Evolutionary conservation across 345 rosid genomes (phyloP).

Genomic region (Eucalyptus marginata): DNA sequence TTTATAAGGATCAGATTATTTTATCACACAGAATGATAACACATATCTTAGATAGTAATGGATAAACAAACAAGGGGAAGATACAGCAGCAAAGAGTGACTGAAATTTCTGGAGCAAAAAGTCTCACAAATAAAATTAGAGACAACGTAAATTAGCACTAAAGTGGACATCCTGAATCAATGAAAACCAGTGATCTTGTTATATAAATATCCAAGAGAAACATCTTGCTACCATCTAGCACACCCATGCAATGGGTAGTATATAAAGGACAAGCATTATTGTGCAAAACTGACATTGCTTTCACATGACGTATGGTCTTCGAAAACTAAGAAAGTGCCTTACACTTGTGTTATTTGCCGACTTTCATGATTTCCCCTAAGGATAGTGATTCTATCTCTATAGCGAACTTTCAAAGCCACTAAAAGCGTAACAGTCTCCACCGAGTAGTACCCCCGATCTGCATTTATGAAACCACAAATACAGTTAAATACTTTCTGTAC

Average conservation of each 20-base stretch:
- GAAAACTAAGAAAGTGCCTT: conserved; percentile 12
- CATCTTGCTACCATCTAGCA: not conserved
- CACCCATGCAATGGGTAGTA: not conserved
- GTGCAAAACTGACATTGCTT: not conserved
- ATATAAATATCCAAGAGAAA: not conserved
- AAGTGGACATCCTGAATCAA: not conserved
- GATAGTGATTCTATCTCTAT: conserved; percentile 91
- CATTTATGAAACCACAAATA: conserved; percentile 8
- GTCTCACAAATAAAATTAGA: not conserved
- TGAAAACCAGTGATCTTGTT: not conserved
- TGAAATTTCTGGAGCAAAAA: not conserved
- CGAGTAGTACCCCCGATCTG: conserved; percentile 98
- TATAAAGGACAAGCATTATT: not conserved
- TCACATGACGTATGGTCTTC: not conserved
- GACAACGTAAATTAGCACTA: not conserved
- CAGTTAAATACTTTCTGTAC: not conserved
- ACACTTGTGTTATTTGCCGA: conserved; percentile 99
- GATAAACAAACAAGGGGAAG: not conserved
- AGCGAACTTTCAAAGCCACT: conserved; percentile 92
- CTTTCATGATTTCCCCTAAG: conserved; percentile 97
- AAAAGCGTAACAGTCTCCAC: conserved; percentile 91
- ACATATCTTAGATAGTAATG: not conserved
- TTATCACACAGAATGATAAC: not conserved
- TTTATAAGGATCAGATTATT: not conserved
- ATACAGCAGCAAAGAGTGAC: not conserved